Evolutionary conservation across 257 asterid species (phyloP).

Genomic region (Salvia splendens): DNA sequence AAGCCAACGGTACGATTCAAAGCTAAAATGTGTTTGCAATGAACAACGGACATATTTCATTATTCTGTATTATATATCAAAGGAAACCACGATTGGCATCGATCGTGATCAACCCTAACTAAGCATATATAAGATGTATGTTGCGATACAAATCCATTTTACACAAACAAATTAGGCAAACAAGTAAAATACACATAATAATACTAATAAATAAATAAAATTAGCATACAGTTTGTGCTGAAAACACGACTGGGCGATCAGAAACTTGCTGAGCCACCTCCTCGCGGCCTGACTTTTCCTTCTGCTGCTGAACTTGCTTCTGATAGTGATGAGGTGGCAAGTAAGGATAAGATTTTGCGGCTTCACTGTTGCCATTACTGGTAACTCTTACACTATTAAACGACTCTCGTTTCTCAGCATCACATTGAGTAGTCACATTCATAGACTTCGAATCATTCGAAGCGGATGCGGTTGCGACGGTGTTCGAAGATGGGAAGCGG

Average conservation of each 20-base stretch:
- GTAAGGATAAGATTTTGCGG: conserved; percentile 44
- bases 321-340: conserved; percentile 48
- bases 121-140: too few relatives aligned
- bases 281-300: conserved; percentile 34
- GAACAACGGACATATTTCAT: too few relatives aligned
- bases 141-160: background rate
- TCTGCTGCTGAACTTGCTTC: conserved; percentile 46
- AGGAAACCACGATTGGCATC: too few relatives aligned
- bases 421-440: conserved; percentile 25
- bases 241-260: conserved; percentile 42
- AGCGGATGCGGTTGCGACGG: conserved; percentile 37
- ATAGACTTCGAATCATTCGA: conserved; percentile 36
- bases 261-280: conserved; percentile 45
- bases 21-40: too few relatives aligned
- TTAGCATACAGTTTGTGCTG: conserved; percentile 53
- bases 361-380: conserved; percentile 25
- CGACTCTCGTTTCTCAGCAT: conserved; percentile 38
- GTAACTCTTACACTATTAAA: conserved; percentile 33
- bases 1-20: too few relatives aligned
- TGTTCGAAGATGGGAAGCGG: conserved; percentile 52
- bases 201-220: background rate
- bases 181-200: background rate
- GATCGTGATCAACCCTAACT: too few relatives aligned
- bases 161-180: background rate
- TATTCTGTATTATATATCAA: too few relatives aligned